Evolutionary conservation across 139 green algal genomes (phyloP), one percentile per base, ranked within the genome.

Genomic region (Auxenochlorella protothecoides): DNA sequence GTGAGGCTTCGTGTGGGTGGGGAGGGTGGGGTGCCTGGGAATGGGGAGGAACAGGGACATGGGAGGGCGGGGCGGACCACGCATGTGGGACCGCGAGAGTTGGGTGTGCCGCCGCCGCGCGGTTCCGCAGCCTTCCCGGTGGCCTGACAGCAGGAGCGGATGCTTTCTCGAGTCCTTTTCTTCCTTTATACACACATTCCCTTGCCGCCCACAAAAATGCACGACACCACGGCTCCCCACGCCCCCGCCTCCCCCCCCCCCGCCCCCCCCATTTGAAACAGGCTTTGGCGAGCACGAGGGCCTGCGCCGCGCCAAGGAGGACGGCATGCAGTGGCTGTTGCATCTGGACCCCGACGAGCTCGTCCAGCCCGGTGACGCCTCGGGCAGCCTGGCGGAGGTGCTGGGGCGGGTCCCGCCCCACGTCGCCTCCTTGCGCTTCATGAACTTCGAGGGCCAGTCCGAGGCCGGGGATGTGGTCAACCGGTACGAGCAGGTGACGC

Each of bases 271-370:
- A 44, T 44, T 44, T 44, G 27, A 44, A 44, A 44, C 63, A 78
- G 68, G 53, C 16, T 85, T 76, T 55, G 67, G 72, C 16, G 53
- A 59, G 51, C 6, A 65, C 5, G 44, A 73, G 60, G 80, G 74
- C 14, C 71, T 85, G 63, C 15, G 52, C 53, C 71, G 69, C 53
- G 82, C 83, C 2, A 59, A 59, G 6, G 5, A 9, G 10, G 79
- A 75, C 12, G 61, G 72, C 52, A 57, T 77, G 63, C 66, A 78
- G 55, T 88, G 83, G 83, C 69, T 88, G 55, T 73, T 88, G 51
- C 83, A 88, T 70, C 66, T 86, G 5, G 83, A 88, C 68, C 79
- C 83, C 3, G 83, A 88, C 56, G 83, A 88, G 70, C 73, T 88
- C 15, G 70, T 88, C 13, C 64, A 83, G 7, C 73, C 79, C 0